Percentiles rank a stretch among this genome's conserved stretches.
phyloP scores from a whole-genome alignment of 1,139 yeast species.

The Suhomyces bolitotheri region DNA sequence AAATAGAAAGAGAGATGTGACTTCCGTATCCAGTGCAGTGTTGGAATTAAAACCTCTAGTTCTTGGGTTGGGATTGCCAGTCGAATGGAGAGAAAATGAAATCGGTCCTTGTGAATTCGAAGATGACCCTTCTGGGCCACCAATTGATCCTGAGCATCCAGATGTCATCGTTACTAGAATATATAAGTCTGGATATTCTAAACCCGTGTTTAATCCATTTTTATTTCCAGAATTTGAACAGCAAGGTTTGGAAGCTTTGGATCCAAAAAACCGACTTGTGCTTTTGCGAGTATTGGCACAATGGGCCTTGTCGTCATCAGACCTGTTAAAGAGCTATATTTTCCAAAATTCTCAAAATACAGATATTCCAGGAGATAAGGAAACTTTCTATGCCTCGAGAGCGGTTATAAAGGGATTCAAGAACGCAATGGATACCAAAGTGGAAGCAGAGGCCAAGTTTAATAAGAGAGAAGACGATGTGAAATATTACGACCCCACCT shows the following conservation, averaged over 20 bases:
- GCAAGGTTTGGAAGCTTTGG: constrained; percentile 45
- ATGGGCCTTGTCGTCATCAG: constrained; percentile 52
- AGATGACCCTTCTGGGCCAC: constrained; percentile 18
- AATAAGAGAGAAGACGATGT: constrained; percentile 32
- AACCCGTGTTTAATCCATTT: constrained; percentile 33
- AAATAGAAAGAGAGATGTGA: constrained; percentile 42
- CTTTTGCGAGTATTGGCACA: constrained; percentile 47
- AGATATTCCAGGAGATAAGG: constrained; percentile 48
- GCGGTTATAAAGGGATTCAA: constrained; percentile 40
- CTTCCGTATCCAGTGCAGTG: constrained; percentile 35
- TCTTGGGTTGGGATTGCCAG: constrained; percentile 22
- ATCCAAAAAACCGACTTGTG: constrained; percentile 48
- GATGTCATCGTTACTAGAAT: constrained; percentile 31
- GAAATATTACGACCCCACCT: constrained; percentile 43
- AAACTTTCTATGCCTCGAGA: constrained; percentile 45
- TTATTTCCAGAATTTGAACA: constrained; percentile 40
- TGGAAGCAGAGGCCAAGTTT: constrained; percentile 34
- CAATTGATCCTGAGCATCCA: constrained; percentile 41
- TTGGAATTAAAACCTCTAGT: constrained; percentile 41
- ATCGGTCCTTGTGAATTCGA: constrained; percentile 14
- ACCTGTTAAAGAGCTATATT: constrained; percentile 42
- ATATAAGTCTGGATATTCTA: constrained; percentile 9
- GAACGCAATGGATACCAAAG: constrained; percentile 33
- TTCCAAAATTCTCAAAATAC: constrained; percentile 31
- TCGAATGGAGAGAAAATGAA: constrained; percentile 19